Evolutionary conservation across 2,329 filamentous ascomycete genomes (phyloP), one percentile per base, ranked within the genome.

Genomic region (Xylaria polymorpha): DNA sequence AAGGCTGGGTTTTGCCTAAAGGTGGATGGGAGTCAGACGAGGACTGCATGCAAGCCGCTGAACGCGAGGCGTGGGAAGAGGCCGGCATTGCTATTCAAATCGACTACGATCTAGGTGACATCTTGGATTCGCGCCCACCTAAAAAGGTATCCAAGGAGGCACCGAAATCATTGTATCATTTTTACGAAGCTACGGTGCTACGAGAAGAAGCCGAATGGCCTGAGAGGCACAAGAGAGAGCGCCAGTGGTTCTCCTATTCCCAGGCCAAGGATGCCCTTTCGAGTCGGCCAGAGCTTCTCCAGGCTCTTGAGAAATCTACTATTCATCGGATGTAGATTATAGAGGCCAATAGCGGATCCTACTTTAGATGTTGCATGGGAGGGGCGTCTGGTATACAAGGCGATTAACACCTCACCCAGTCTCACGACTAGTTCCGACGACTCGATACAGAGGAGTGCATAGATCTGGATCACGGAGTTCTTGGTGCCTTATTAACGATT

Each of bases 1-100:
- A 93, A 80, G 93, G 93, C 76, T 99, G 96, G 96, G 96, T 99
- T 51, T 86, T 99, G 68, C 96, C 96, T 69, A 99, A 99, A 81
- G 96, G 96, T 78, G 96, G 96, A 69, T 99, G 96, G 94, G 96
- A 99, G 81, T 91, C 90, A 41, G 96, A 99, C 81, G 96, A 99
- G 83, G 88, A 91, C 71, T 96, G 93, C 72, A 89, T 92, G 71
- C 88, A 95, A 79, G 93, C 96, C 66, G 96, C 96, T 65, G 82
- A 91, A 85, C 85, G 96, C 74, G 96, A 99, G 82, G 96, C 96
- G 70, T 98, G 96, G 96, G 96, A 98, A 84, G 96, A 98, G 83
- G 96, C 94, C 50, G 96, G 96, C 77, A 97, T 98, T 77, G 86
- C 92, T 76, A 92, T 95, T 81, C 91, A 88, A 68, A 91, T 98